Percentiles rank a stretch among this genome's conserved stretches.
phyloP scores from a whole-genome alignment of 306 rosid species.

The Lithocarpus polystachyus region DNA sequence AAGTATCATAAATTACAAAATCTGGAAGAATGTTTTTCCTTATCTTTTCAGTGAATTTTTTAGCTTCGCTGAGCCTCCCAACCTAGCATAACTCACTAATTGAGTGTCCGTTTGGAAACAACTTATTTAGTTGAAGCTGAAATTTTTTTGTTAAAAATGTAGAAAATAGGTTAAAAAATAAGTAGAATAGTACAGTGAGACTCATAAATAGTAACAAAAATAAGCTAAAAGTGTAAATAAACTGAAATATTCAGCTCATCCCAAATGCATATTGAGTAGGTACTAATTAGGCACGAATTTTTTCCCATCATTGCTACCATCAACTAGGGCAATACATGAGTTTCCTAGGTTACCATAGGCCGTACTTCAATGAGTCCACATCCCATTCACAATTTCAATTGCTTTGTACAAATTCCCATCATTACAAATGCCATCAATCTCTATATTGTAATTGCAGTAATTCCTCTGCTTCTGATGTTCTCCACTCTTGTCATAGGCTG shows the following conservation, averaged over 20 bases:
- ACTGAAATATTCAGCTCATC: too few relatives aligned
- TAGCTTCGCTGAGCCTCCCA: constrained; percentile 85
- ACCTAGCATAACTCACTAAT: constrained; percentile 71
- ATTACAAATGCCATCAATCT: constrained; percentile 79
- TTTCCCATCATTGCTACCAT: constrained; percentile 43
- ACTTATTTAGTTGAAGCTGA: too few relatives aligned
- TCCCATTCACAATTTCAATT: constrained; percentile 66
- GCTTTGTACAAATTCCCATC: constrained; percentile 79
- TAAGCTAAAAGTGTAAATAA: too few relatives aligned
- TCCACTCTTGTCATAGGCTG: constrained; percentile 89
- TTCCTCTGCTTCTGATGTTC: constrained; percentile 72
- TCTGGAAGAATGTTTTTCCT: constrained; percentile 68
- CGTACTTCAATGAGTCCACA: constrained; percentile 78
- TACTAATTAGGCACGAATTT: constrained; percentile 72
- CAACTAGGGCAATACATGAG: constrained; percentile 56
- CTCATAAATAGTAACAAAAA: too few relatives aligned
- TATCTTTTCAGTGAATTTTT: constrained; percentile 77
- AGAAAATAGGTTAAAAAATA: too few relatives aligned
- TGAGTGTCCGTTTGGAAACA: too few relatives aligned
- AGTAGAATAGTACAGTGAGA: too few relatives aligned
- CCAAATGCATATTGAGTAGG: constrained; percentile 34
- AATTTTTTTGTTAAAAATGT: too few relatives aligned
- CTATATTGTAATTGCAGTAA: constrained; percentile 73
- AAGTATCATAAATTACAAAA: constrained; percentile 59
- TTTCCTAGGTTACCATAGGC: constrained; percentile 56